Base-by-base conservation (phyloP, 345 rosid species). In the Trapa bicornis region DNA sequence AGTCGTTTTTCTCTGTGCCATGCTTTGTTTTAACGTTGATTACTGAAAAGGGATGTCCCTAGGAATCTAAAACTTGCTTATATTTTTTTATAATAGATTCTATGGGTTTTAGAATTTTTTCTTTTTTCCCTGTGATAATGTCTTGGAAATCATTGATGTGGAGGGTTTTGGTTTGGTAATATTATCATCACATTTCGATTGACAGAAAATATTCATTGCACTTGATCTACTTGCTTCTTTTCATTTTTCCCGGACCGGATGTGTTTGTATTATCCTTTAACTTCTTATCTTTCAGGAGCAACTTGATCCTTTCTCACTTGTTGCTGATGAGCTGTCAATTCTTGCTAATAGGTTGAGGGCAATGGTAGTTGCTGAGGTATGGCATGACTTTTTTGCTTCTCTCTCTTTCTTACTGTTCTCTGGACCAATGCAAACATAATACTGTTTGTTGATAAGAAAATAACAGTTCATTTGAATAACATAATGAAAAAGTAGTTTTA, bases 341-440 rank as follows among this genome's bases (percentile, higher is more conserved):
- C 75, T 94, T 54, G 92, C 86, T 56, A 74, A 84, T 74, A 89
- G 84, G 74, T 76, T 94, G 80, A 88, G 91, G 37, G 71, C 79
- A 47, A 94, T 94, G 99, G 97, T 89, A 53, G 82, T 86, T 71
- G 87, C 99, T 56, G 95, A 91, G 88, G 97, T 91, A 78, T 68
- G 54, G 42, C 32, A 54, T 15, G 56, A 45, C 15, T 62, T 47
- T 60, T 64, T 74, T 65, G 53, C 2, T 47, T 16, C 45, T 66
- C 38, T 41, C 42, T 65, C 29, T 22, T 22, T 22, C 29, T 41
- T 41, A 1, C 43, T 41, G 43, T 41, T 41, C 43, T 41, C 43
- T 2, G 7, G 43, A 41, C 6, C 43, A 41, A 41, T 41, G 43
- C 15, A 8, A 5, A 37, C 53, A 12, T 47, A 15, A 17, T 47